A percentile compares a stretch with the other conserved stretches of the same genome.
These are phyloP conservation scores for Leccinum disarticulatum DNA, from an alignment of 768 basidiomycete genomes.

Conservation along the genomic window DNA sequence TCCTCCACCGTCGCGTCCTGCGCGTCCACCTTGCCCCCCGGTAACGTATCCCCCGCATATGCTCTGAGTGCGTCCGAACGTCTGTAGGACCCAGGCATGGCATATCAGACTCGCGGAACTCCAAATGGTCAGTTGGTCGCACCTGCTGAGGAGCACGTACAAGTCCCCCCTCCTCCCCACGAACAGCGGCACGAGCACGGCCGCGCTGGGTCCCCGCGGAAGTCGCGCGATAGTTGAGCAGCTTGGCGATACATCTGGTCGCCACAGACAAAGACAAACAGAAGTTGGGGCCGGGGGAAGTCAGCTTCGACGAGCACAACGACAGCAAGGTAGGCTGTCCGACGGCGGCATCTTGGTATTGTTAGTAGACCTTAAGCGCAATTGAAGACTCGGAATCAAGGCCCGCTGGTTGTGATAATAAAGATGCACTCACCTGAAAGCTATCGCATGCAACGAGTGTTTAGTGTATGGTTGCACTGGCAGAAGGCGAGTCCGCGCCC, in stretches of 20 bases:
- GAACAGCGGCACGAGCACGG: constrained; percentile 83
- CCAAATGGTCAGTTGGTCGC: constrained; percentile 30
- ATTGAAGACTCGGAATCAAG: no score
- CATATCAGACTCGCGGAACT: not conserved
- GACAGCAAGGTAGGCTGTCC: constrained; percentile 1
- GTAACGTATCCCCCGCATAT: constrained; percentile 87
- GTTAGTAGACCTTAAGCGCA: not conserved
- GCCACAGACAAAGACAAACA: not conserved
- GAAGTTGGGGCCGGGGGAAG: not conserved
- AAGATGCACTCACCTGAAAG: no score
- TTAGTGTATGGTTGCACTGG: no score
- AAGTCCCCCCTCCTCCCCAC: constrained; percentile 81
- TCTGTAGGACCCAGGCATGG: constrained; percentile 37
- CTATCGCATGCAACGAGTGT: no score
- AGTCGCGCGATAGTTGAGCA: constrained; percentile 34
- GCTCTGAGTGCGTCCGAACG: constrained; percentile 69
- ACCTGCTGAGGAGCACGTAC: constrained; percentile 84
- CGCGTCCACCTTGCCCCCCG: constrained; percentile 79
- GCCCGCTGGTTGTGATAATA: no score
- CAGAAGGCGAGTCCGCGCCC: no score
- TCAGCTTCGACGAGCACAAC: not conserved
- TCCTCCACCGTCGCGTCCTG: constrained; percentile 70
- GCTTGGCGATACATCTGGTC: constrained; percentile 26
- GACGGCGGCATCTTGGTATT: constrained; percentile 14
- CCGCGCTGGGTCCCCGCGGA: constrained; percentile 64